Conservation (phyloP, 1,284 basidiomycete genomes). For the Puccinia hordei region DNA sequence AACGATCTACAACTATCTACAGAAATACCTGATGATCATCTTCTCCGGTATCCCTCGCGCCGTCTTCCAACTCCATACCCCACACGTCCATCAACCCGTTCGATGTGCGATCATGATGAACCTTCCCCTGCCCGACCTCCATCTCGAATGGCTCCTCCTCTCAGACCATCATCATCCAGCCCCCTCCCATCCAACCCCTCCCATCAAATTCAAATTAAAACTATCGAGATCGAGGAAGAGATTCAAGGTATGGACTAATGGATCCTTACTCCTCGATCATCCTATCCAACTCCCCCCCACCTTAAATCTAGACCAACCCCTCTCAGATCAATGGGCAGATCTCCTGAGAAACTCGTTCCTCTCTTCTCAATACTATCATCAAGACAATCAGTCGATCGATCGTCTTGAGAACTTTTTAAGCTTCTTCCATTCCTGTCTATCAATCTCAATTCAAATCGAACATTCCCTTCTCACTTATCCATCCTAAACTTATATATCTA, state of each 20-base stretch:
- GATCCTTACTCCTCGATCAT: not conserved
- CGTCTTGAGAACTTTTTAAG: not conserved
- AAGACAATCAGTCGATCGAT: not conserved
- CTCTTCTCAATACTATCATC: not conserved
- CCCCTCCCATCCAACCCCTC: no score
- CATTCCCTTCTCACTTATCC: not conserved
- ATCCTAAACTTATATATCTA: no score
- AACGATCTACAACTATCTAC: constrained; percentile 3
- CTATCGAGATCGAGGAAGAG: not conserved
- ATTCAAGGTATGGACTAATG: not conserved
- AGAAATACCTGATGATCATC: constrained; percentile 18
- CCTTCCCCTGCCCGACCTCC: not conserved
- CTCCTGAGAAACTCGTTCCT: not conserved
- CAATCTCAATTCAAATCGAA: constrained; percentile 4
- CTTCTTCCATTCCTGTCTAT: not conserved
- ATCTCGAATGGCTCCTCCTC: not conserved
- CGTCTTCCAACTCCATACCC: constrained; percentile 18
- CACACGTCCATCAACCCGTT: not conserved
- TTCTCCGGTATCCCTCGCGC: not conserved
- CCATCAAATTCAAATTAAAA: not conserved
- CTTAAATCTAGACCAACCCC: not conserved
- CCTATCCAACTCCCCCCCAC: not conserved
- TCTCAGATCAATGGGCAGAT: not conserved
- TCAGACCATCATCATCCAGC: no score
- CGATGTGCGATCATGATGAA: constrained; percentile 31